Evolutionary conservation across 2,329 filamentous ascomycete genomes (phyloP).

Genomic region (Uncinocarpus reesii): DNA sequence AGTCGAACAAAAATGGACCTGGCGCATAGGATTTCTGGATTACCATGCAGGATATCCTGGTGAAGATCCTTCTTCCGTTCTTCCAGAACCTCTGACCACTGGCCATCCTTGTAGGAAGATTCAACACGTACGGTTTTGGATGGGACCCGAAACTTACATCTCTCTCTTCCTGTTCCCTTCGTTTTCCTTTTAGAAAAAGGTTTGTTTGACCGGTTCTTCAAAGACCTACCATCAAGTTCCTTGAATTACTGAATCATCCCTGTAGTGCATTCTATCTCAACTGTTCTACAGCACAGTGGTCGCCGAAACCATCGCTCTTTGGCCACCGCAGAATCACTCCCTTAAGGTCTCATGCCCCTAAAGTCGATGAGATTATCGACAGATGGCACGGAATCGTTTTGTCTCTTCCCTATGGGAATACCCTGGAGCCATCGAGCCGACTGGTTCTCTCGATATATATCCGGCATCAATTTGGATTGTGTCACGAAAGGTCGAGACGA

Average conservation of each 20-base stretch:
- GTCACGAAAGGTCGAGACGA: constrained; percentile 1
- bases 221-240: neutral
- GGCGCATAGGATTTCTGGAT: neutral
- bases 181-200: neutral
- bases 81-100: constrained; percentile 12
- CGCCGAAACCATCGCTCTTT: too few species aligned
- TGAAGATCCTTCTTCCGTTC: constrained; percentile 13
- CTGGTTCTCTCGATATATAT: neutral
- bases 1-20: neutral
- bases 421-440: neutral
- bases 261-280: neutral
- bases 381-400: neutral
- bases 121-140: constrained; percentile 4
- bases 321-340: too few species aligned
- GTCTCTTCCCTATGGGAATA: neutral
- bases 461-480: neutral
- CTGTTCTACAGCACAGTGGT: neutral
- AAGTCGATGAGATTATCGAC: too few species aligned
- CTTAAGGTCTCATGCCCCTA: too few species aligned
- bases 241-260: neutral
- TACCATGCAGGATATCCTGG: constrained; percentile 1
- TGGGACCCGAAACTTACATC: constrained; percentile 8
- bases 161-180: neutral
- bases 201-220: neutral
- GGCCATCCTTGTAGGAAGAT: constrained; percentile 5